Evolutionary conservation across 176 grass and related monocot genomes (phyloP), one percentile per base, ranked within the genome.

Genomic region (Juncus inflexus): DNA sequence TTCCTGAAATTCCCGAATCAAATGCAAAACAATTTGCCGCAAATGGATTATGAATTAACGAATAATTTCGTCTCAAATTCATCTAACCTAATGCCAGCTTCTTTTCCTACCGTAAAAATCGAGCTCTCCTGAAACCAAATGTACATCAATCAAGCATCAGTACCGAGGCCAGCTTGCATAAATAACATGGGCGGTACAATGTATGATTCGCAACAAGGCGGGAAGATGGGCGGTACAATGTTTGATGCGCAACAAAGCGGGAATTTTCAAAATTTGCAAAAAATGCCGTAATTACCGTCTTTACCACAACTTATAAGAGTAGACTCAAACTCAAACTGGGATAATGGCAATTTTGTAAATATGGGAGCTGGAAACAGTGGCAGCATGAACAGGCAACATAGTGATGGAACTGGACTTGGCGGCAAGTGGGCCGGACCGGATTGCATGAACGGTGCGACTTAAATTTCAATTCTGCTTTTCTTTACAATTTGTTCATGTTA

Each of bases 231-330:
- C 58, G 37, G 38, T 57, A 35, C 13, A 15, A 16, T 58, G 40
- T 71, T 59, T 12, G 54, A 71, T 9, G 0, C 53, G 57, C 67
- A 71, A 45, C 57, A 52, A 71, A 37, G 38, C 19, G 47, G 40
- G 40, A 55, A 55, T 19, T 41, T 71, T 50, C 67, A 71, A 59
- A 55, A 58, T 71, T 12, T 71, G 67, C 67, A 71, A 58, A 71
- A 55, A 16, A 43, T 59, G 40, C 35, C 67, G 58, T 71, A 39
- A 42, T 42, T 71, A 59, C 67, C 67, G 42, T 45, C 55, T 42
- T 7, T 71, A 16, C 67, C 67, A 59, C 67, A 71, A 71, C 52
- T 71, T 15, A 42, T 71, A 42, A 52, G 52, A 3, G 54, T 39
- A 59, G 67, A 71, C 4, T 38, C 12, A 12, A 45, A 45, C 42